Evolutionary conservation across 176 grass and related monocot genomes (phyloP).

Genomic region (Sorghum bicolor): Sorghum_bicolor_NCBIv3 NC_012877.2:55551501-55552000

Average conservation of each 20-base stretch:
- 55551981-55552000: conserved; percentile 39
- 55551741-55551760: neutral
- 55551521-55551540: too few species aligned
- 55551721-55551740: neutral
- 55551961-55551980: neutral
- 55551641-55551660: too few species aligned
- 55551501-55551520: too few species aligned
- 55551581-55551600: too few species aligned
- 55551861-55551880: neutral
- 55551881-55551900: neutral
- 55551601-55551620: too few species aligned
- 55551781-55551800: neutral
- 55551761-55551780: neutral
- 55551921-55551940: neutral
- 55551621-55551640: too few species aligned
- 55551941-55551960: neutral
- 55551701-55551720: neutral
- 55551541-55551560: too few species aligned
- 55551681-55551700: neutral
- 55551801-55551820: conserved; percentile 10
- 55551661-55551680: neutral
- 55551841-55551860: neutral
- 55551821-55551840: neutral
- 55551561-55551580: too few species aligned
- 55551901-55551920: conserved; percentile 17